Percentiles rank a stretch among this genome's conserved stretches.
phyloP scores from a whole-genome alignment of 1,284 basidiomycete genomes.

The Ganoderma leucocontextum region DNA sequence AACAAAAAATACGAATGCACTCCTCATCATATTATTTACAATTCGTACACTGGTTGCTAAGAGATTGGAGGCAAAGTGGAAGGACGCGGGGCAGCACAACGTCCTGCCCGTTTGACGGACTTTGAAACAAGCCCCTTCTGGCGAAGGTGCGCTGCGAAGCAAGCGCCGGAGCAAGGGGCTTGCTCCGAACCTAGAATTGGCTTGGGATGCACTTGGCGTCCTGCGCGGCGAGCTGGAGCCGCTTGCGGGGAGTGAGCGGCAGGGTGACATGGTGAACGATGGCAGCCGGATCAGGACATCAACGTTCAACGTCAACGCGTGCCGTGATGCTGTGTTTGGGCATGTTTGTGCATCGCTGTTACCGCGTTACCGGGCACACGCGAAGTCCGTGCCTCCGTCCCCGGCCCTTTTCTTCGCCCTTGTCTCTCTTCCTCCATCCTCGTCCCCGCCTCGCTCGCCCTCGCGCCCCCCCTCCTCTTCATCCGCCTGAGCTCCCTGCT shows the following conservation, averaged over 20 bases:
- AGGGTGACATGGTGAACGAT: constrained; percentile 4
- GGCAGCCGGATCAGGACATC: constrained; percentile 22
- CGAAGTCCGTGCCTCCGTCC: constrained; percentile 27
- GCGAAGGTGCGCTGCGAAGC: no score
- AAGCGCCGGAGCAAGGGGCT: no score
- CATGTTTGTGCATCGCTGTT: constrained; percentile 32
- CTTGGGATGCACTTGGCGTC: constrained; percentile 2
- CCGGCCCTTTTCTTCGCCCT: constrained; percentile 29
- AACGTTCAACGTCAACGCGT: constrained; percentile 1
- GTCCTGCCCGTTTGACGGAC: no score
- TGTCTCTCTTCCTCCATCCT: constrained; percentile 36
- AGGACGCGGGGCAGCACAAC: no score
- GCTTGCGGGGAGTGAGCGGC: constrained; percentile 13
- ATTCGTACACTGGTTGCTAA: no score
- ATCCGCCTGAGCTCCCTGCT: constrained; percentile 39
- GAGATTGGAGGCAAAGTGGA: no score
- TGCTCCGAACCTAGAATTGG: no score
- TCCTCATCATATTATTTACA: no score
- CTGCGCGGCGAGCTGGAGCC: constrained; percentile 7
- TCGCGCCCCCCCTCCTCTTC: constrained; percentile 21
- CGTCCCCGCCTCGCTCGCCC: constrained; percentile 32
- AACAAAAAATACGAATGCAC: no score
- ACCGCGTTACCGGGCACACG: constrained; percentile 32
- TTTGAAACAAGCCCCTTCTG: no score
- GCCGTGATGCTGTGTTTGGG: constrained; percentile 22